Evolutionary conservation across 768 basidiomycete genomes (phyloP), one percentile per base, ranked within the genome.

Genomic region (Neoboletus brunneissimus): DNA sequence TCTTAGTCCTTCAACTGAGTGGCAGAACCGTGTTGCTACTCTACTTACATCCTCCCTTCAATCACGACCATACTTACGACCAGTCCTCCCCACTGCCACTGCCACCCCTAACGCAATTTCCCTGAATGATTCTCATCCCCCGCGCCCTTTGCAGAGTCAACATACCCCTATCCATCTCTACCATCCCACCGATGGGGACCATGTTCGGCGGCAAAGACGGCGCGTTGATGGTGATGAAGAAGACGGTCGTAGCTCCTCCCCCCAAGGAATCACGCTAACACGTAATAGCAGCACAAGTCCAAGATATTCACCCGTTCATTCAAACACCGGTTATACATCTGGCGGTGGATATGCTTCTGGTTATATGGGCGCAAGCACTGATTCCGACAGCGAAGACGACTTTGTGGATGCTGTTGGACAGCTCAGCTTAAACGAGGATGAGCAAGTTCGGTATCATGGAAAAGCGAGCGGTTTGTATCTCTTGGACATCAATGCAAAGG

Each of bases 381-480:
- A 70, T 20, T 66, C 68, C 9, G 69, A 70, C 20, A 72, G 72
- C 37, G 78, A 79, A 45, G 77, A 76, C 42, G 78, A 80, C 51
- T 68, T 88, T 4, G 78, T 81, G 32, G 84, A 86, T 55, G 91
- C 90, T 29, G 81, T 94, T 5, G 93, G 93, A 3, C 91, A 94
- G 72, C 76, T 95, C 56, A 90, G 88, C 59, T 65, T 95, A 62
- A 93, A 95, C 64, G 93, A 95, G 74, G 89, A 94, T 52, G 81
- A 84, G 54, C 85, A 94, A 68, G 84, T 95, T 13, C 76, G 93
- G 37, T 94, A 87, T 70, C 93, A 95, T 64, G 91, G 92, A 29
- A 90, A 91, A 70, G 87, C 83, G 5, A 90, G 88, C 56, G 91
- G 91, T 2, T 71, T 94, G 59, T 85, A 94, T 69, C 76, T 94